Percentiles rank a stretch among this genome's conserved stretches.
Evolutionary conservation across 2,329 filamentous ascomycete species (phyloP).

Genomic region (Botrytis paeoniae): DNA sequence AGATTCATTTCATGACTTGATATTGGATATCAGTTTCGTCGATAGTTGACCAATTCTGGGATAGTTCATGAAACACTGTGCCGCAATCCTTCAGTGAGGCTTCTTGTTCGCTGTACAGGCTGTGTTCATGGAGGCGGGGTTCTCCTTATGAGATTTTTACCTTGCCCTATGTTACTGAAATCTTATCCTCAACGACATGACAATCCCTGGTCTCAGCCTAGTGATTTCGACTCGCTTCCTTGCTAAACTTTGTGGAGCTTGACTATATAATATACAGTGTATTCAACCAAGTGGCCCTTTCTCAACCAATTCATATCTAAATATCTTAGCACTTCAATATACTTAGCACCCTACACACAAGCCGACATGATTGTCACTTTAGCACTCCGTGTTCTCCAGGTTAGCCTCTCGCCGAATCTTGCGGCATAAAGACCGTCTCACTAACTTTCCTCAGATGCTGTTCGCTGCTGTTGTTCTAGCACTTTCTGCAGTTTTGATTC

Average conservation of each 20-base stretch:
- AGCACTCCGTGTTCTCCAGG: constrained; percentile 27
- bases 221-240: constrained; percentile 3
- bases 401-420: constrained; percentile 12
- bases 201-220: constrained; percentile 2
- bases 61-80: constrained; percentile 24
- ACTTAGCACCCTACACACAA: constrained; percentile 6
- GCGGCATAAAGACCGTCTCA: background rate
- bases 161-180: background rate
- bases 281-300: background rate
- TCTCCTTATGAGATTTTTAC: background rate
- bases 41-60: background rate
- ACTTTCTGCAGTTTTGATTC: constrained; percentile 31
- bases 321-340: background rate
- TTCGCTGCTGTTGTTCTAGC: constrained; percentile 30
- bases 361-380: constrained; percentile 31
- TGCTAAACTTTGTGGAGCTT: background rate
- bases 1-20: background rate
- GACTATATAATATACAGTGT: constrained; percentile 13
- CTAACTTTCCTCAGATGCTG: constrained; percentile 25
- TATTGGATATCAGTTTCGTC: background rate
- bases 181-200: background rate
- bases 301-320: background rate
- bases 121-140: background rate
- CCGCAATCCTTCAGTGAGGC: constrained; percentile 21
- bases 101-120: constrained; percentile 8